These are phyloP conservation scores for Kluyveromyces sp. DNA, from an alignment of 1,139 yeast species.

Conservation along the genomic window DNA sequence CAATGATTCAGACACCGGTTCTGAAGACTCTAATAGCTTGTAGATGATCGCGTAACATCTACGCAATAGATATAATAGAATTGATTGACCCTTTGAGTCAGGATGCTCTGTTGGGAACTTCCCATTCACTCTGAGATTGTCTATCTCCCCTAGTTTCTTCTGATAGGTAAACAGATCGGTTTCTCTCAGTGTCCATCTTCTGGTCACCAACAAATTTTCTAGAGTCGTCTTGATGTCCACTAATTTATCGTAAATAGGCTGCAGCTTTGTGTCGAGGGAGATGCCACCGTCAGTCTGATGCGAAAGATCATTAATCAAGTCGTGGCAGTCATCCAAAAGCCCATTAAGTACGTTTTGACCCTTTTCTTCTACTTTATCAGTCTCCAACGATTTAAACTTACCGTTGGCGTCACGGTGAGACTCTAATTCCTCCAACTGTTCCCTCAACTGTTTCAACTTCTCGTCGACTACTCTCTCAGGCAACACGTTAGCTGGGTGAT, in stretches of 20 bases:
- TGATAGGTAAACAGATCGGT: constrained; percentile 86
- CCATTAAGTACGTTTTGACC: constrained; percentile 68
- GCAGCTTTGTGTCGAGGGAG: constrained; percentile 43
- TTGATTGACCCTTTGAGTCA: constrained; percentile 49
- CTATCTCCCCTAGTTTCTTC: constrained; percentile 62
- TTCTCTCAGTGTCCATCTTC: constrained; percentile 95
- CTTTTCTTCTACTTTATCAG: constrained; percentile 32
- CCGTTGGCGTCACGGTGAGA: constrained; percentile 40
- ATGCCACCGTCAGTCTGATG: constrained; percentile 42
- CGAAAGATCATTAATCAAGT: constrained; percentile 64
- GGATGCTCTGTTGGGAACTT: constrained; percentile 38
- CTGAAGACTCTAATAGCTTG: constrained; percentile 81
- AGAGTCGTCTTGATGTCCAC: constrained; percentile 61
- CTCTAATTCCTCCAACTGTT: constrained; percentile 39
- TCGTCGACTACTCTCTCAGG: constrained; percentile 20
- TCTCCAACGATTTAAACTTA: constrained; percentile 37
- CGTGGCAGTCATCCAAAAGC: constrained; percentile 73
- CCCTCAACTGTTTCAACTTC: constrained; percentile 33
- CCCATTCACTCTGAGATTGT: constrained; percentile 57
- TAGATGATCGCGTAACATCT: constrained; percentile 86
- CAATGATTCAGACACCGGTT: constrained; percentile 89
- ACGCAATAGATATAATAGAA: constrained; percentile 71
- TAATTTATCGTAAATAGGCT: constrained; percentile 48
- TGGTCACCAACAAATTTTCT: constrained; percentile 76
- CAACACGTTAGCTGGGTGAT: constrained; percentile 11